These are phyloP conservation scores for Sporisorium graminicola DNA, from an alignment of 1,284 basidiomycete species.

Conservation along the genomic window DNA sequence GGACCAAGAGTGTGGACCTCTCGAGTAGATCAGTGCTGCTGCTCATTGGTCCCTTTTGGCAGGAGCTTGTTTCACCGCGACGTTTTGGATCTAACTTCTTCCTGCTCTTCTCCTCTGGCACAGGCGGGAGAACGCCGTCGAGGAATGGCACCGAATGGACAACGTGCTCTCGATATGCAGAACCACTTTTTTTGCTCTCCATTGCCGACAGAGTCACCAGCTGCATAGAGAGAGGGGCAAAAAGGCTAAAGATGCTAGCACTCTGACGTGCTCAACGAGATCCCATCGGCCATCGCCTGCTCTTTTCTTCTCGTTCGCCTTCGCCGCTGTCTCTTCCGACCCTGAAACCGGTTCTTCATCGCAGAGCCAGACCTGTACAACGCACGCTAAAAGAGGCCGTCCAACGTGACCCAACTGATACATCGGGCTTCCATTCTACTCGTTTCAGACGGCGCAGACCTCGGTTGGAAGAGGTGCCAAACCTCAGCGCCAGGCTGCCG, in stretches of 20 bases:
- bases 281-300: background rate
- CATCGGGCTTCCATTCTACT: background rate
- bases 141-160: background rate
- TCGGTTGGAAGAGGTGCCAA: slow-evolving; percentile 2
- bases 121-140: slow-evolving; percentile 14
- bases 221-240: background rate
- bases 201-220: slow-evolving; percentile 14
- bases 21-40: slow-evolving; percentile 2
- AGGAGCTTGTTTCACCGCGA: slow-evolving; percentile 2
- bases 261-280: slow-evolving; percentile 7
- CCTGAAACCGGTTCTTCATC: too few relatives aligned
- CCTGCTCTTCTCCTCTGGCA: slow-evolving; percentile 8
- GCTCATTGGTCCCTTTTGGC: slow-evolving; percentile 8
- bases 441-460: background rate
- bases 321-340: background rate
- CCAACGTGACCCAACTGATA: background rate
- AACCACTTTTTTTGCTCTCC: slow-evolving; percentile 1
- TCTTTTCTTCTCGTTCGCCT: background rate
- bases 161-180: slow-evolving; percentile 12
- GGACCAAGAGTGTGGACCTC: slow-evolving; percentile 2
- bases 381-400: background rate
- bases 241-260: slow-evolving; percentile 8
- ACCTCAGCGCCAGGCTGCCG: slow-evolving; percentile 34
- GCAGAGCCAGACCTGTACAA: too few relatives aligned
- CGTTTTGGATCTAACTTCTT: background rate